Evolutionary conservation across 2,329 filamentous ascomycete genomes (phyloP), one percentile per base, ranked within the genome.

Genomic region (Macrophomina tecta): DNA sequence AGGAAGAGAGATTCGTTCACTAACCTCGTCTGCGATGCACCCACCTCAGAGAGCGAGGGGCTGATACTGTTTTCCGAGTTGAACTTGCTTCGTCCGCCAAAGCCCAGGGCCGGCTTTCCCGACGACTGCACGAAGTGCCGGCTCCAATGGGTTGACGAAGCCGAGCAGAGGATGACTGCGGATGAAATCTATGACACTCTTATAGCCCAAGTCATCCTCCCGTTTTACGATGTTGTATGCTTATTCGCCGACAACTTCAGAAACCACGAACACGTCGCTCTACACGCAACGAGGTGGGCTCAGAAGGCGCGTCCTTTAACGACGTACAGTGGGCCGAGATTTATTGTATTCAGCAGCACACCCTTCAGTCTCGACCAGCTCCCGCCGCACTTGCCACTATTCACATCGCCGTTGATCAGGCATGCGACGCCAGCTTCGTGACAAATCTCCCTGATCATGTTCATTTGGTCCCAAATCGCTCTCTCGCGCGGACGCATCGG

Each of bases 321-420:
- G 1, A 36, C 8, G 28, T 28, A 18, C 32, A 69, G n/a, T 68
- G 69, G 46, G 46, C 68, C 45, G 1, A 34, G 58, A 65, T 34
- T 70, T 2, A 70, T 71, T 18, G 38, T 71, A 55, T 14, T 68
- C 28, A 70, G 48, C 38, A 69, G 49, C 23, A 34, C 42, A 28
- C 40, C 14, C 34, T 63, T 48, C 46, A 23, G 30, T 32, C 11
- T 40, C 69, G 30, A 65, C 69, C 69, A 62, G 5, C 52, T 36
- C 46, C 66, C 69, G 11, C 32, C 23, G 2, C 65, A 51, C 34
- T 60, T 56, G 23, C 68, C 32, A 38, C 69, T 69, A 30, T 71
- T 69, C 42, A 99, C 93, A 74, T 99, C 95, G 56, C 95, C 95
- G 75, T 99, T 99, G 89, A 98, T 94, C 48, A 98, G 80, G 75